phyloP scores from a whole-genome alignment of 176 grass and related monocot genomes.

The Panicum miliaceum region DNA sequence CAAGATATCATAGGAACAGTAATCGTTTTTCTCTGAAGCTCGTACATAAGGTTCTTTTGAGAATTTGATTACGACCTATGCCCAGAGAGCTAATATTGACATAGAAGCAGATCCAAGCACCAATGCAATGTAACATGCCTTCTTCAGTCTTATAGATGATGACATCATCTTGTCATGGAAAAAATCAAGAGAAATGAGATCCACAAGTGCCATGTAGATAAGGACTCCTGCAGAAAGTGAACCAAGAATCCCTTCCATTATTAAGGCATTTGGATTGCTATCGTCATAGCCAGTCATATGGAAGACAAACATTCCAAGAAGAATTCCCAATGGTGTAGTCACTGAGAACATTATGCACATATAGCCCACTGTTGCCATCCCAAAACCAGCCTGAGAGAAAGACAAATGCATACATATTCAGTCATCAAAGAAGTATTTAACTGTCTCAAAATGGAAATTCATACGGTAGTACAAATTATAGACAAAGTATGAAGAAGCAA shows the following conservation, averaged over 20 bases:
- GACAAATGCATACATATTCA: conserved; percentile 21
- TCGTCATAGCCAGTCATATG: conserved; percentile 93
- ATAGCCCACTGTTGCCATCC: conserved; percentile 72
- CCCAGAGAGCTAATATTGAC: conserved; percentile 97
- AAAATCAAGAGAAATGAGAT: conserved; percentile 94
- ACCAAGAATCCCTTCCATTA: conserved; percentile 89
- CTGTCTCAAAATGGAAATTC: not conserved
- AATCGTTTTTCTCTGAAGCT: conserved; percentile 28
- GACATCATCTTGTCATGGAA: conserved; percentile 95
- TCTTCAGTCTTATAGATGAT: conserved; percentile 66
- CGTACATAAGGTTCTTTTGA: conserved; percentile 19
- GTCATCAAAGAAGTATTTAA: conserved; percentile 27
- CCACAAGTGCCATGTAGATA: conserved; percentile 91
- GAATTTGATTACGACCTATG: conserved; percentile 50
- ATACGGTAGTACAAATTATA: conserved; percentile 3
- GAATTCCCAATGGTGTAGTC: conserved; percentile 86
- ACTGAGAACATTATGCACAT: conserved; percentile 99
- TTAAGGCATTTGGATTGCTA: conserved; percentile 83
- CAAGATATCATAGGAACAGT: not conserved
- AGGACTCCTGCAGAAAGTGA: conserved; percentile 89
- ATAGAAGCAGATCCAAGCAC: conserved; percentile 94
- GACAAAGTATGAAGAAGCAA: not conserved
- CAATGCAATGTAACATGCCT: conserved; percentile 71
- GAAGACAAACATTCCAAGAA: conserved; percentile 91
- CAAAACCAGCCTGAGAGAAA: conserved; percentile 88